Evolutionary conservation across 306 rosid species (phyloP).

Genomic region (Prunus mongolica): DNA sequence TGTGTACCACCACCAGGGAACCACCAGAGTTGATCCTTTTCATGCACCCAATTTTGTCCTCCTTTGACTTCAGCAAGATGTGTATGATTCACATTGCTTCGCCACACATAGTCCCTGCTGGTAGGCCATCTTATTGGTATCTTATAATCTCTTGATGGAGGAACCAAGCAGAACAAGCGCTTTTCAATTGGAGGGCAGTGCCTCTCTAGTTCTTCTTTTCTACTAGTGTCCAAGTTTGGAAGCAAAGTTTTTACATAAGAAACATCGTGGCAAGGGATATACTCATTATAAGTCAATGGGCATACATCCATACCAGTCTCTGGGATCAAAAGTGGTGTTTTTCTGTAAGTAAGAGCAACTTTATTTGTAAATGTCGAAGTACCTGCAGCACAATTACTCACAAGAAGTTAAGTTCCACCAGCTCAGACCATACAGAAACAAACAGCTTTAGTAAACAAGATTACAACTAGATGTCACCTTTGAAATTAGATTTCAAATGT

Average conservation of each 20-base stretch:
- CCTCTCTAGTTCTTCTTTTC: constrained; percentile 82
- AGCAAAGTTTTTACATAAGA: constrained; percentile 53
- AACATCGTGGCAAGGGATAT: constrained; percentile 80
- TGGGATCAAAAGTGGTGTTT: constrained; percentile 49
- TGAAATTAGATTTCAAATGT: not conserved
- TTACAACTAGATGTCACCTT: not conserved
- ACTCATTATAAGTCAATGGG: constrained; percentile 74
- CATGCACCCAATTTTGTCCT: constrained; percentile 98
- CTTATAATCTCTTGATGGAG: constrained; percentile 82
- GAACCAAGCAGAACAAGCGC: constrained; percentile 82
- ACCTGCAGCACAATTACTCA: constrained; percentile 41
- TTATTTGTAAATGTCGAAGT: constrained; percentile 46
- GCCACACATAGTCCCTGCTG: constrained; percentile 94
- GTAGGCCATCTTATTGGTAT: constrained; percentile 83
- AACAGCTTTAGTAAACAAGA: not conserved
- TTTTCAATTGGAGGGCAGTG: constrained; percentile 81
- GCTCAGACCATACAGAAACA: constrained; percentile 5
- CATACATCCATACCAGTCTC: constrained; percentile 73
- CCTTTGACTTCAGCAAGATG: constrained; percentile 92
- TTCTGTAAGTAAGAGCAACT: constrained; percentile 57
- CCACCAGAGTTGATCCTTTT: constrained; percentile 81
- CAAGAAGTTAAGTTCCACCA: not conserved
- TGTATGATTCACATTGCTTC: constrained; percentile 87
- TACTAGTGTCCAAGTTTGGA: constrained; percentile 53
- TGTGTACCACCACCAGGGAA: constrained; percentile 99